Conservation (phyloP, 495 filamentous ascomycete genomes). For the Cenococcum geophilum region DNA sequence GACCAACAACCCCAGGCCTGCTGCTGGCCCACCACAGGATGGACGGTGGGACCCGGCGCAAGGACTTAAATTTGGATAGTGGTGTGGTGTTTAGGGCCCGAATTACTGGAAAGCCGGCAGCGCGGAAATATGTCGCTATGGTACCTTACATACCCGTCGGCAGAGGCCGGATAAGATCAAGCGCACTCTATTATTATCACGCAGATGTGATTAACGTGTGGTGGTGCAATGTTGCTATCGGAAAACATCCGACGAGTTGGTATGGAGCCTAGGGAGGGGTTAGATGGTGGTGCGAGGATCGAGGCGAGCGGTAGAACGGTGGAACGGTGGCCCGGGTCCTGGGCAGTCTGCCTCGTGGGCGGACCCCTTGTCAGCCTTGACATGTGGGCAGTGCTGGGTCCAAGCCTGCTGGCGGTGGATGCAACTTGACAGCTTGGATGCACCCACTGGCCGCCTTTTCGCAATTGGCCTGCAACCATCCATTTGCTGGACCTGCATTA, state of each 20-base stretch:
- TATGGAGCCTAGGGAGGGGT: background rate
- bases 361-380: conserved; percentile 1
- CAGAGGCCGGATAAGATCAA: conserved; percentile 6
- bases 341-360: conserved; percentile 22
- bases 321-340: background rate
- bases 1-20: conserved; percentile 13
- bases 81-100: background rate
- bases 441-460: too few species aligned
- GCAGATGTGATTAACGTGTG: background rate
- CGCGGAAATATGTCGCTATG: background rate
- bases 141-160: background rate
- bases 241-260: background rate
- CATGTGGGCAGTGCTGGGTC: too few species aligned
- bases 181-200: conserved; percentile 11
- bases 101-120: background rate
- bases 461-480: too few species aligned
- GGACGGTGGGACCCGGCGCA: conserved; percentile 33
- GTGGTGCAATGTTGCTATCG: conserved; percentile 13
- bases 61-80: conserved; percentile 32
- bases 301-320: too few species aligned
- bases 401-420: too few species aligned
- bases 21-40: conserved; percentile 22
- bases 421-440: too few species aligned
- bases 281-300: too few species aligned
- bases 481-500: too few species aligned